A percentile compares a stretch with the other conserved stretches of the same genome.
Evolutionary conservation across 2,329 filamentous ascomycete genomes (phyloP).

Genomic region (Ophiostoma sp.): DNA sequence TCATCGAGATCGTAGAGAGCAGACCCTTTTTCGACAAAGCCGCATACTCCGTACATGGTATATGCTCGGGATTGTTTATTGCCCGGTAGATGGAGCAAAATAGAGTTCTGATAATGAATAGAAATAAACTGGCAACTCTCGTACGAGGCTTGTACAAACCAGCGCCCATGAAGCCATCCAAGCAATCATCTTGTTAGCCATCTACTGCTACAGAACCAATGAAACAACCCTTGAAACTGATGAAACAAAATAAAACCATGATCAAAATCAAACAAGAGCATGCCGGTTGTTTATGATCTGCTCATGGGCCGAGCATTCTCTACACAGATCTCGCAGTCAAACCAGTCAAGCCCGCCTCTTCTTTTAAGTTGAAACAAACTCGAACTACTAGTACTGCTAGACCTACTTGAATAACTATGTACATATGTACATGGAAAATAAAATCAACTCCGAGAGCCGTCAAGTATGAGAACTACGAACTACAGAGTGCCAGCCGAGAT

Average conservation of each 20-base stretch:
- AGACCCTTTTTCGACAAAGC: neutral
- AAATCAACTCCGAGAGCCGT: neutral
- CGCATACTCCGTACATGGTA: neutral
- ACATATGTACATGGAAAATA: too few species aligned
- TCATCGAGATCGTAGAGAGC: neutral
- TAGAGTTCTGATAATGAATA: too few species aligned
- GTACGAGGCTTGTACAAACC: neutral
- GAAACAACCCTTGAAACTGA: neutral
- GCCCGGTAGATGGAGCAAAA: neutral
- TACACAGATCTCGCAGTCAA: neutral
- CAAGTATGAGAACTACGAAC: constrained; percentile 7
- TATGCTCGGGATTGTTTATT: neutral
- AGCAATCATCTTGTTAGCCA: neutral
- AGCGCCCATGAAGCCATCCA: neutral
- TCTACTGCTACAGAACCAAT: neutral
- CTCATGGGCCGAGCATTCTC: neutral
- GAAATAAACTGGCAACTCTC: neutral
- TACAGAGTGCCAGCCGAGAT: neutral
- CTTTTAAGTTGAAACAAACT: neutral
- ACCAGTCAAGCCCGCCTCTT: neutral
- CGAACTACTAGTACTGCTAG: too few species aligned
- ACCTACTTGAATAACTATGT: too few species aligned
- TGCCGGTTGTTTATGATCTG: neutral
- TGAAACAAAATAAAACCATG: neutral
- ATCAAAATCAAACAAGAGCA: neutral